Evolutionary conservation across 2,329 filamentous ascomycete species (phyloP).

Genomic region (Colletotrichum cordylinicola): DNA sequence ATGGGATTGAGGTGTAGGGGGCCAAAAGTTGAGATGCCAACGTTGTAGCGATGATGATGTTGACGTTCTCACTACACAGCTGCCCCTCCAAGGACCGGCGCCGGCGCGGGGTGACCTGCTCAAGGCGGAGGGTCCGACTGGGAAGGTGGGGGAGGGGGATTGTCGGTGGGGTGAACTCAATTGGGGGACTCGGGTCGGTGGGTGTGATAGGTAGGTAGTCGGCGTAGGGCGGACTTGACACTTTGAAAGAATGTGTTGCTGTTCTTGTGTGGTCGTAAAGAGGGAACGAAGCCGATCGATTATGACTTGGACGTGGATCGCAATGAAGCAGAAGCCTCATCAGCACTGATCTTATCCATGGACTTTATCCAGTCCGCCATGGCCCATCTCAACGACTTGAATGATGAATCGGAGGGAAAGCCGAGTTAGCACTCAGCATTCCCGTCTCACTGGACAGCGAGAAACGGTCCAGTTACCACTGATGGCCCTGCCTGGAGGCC

Average conservation of each 20-base stretch:
- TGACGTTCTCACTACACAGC: neutral
- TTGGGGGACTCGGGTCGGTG: neutral
- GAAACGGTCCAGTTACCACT: neutral
- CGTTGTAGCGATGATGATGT: neutral
- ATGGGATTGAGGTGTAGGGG: neutral
- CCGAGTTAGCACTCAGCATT: neutral
- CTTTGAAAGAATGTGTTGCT: neutral
- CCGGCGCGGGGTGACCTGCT: slow-evolving; percentile 8
- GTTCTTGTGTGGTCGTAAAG: neutral
- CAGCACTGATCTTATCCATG: neutral
- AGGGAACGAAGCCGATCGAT: neutral
- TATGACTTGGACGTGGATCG: neutral
- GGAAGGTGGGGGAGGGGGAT: slow-evolving; percentile 12
- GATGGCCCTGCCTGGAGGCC: neutral
- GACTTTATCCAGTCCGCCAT: neutral
- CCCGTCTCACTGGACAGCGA: neutral
- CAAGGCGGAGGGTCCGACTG: neutral
- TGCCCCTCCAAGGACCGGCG: neutral
- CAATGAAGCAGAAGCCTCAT: neutral
- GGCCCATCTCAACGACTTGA: neutral
- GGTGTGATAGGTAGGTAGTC: neutral
- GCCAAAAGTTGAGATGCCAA: neutral
- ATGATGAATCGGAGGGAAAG: neutral
- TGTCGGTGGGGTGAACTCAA: neutral
- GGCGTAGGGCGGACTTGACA: neutral